phyloP scores from a whole-genome alignment of 2,329 filamentous ascomycete genomes.

The Chrysoporthe austroafricana region DNA sequence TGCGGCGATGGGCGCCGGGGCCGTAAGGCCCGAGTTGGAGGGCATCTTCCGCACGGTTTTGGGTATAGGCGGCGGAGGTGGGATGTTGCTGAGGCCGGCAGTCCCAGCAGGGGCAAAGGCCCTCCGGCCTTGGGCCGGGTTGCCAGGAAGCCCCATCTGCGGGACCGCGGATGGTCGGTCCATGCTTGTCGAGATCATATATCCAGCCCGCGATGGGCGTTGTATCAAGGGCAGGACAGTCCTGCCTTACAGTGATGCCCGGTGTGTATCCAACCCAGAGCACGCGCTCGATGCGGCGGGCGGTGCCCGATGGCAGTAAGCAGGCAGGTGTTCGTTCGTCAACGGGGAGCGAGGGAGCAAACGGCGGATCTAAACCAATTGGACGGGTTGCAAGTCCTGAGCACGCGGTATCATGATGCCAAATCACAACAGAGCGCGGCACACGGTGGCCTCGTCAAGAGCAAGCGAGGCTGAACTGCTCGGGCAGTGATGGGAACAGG shows the following conservation, averaged over 20 bases:
- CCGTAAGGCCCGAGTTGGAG: constrained; percentile 52
- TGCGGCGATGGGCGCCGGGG: constrained; percentile 58
- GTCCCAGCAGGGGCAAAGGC: constrained; percentile 35
- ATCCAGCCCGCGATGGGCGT: constrained; percentile 13
- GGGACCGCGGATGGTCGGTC: constrained; percentile 33
- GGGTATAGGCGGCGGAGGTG: constrained; percentile 51
- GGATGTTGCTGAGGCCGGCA: constrained; percentile 41
- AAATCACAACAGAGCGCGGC: constrained; percentile 20
- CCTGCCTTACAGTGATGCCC: constrained; percentile 12
- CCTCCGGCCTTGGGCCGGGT: constrained; percentile 41
- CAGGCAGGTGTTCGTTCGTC: constrained; percentile 8
- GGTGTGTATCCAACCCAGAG: constrained; percentile 14
- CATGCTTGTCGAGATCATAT: constrained; percentile 27
- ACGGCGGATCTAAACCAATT: constrained; percentile 24
- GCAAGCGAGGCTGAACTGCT: constrained; percentile 2
- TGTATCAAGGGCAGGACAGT: constrained; percentile 2
- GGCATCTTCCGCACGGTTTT: constrained; percentile 49
- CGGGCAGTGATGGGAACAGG: neutral
- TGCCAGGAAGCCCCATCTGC: constrained; percentile 41
- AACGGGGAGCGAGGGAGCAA: constrained; percentile 6
- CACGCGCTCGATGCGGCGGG: constrained; percentile 11
- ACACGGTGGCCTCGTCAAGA: neutral
- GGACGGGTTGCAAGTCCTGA: constrained; percentile 15
- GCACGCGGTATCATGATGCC: constrained; percentile 27
- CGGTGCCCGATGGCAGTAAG: neutral